Evolutionary conservation across 1,284 basidiomycete species (phyloP), one percentile per base, ranked within the genome.

Genomic region (Irpex sp.): DNA sequence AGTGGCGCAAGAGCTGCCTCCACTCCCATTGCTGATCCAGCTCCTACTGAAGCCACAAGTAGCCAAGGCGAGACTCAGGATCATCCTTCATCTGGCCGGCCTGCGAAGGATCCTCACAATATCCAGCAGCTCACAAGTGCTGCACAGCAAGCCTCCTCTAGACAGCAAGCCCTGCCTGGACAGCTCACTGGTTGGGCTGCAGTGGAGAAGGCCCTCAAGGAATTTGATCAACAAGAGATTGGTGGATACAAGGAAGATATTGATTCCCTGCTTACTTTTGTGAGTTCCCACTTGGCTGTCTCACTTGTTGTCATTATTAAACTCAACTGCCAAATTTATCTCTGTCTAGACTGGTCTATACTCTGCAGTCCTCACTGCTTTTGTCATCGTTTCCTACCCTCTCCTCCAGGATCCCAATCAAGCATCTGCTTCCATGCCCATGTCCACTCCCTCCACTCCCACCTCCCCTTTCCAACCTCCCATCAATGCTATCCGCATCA

Each of bases 351-450:
- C 62, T 36, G 65, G 63, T 40, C 40, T 68, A n/a, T 63, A 66
- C 63, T 68, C 67, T 19, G 67, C 65, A 11, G 58, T 63, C 15
- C 55, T 65, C 31, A 63, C 65, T n/a, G 51, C 67, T 6, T 68
- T 68, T 62, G 57, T 51, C 5, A 54, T 63, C 8, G 60, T 62
- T 36, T 63, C 59, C 17, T 67, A 63, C 34, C 31, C 44, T 15
- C 37, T 51, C n/a, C 59, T 65, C 11, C 47, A 63, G 37, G 21
- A 9, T 11, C 51, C 9, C 40, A 44, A 9, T 44, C 40, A 60
- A 17, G 11, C 8, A 3, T 3, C 31, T 13, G 31, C 9, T n/a
- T 36, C 31, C 31, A 37, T 11, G 3, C 4, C 31, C 31, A 56
- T 31, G 1, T 9, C 54, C 54, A 15, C 54, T 21, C 7, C 54